Base-by-base conservation (phyloP, 73 alveolate species). In the Paramecium primaurelia region DNA sequence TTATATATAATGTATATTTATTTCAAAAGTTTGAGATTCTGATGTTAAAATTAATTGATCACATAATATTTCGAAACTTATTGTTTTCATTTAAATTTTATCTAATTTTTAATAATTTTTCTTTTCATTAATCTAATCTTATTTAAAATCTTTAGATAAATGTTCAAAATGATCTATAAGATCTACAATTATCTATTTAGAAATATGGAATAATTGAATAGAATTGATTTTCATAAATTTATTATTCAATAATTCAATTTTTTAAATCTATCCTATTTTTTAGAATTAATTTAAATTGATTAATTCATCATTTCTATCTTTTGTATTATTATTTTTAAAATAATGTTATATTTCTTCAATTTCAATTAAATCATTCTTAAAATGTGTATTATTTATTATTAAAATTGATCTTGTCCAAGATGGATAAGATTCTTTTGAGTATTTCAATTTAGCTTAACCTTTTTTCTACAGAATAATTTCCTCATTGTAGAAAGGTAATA, bases 331-430 rank as follows among this genome's bases (percentile, higher is more conserved):
- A 34, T 34, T 64, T 28, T 0, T 1, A 34, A 64, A 64, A 34
- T 64, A 64, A 32, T 14, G 26, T n/a, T 28, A 64, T 12, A 64
- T 18, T 32, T 64, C 84, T 28, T 64, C 84, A 32, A 34, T 34
- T 64, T 64, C 3, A 28, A 64, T 64, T 12, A 34, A 64, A 14
- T 34, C 51, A 7, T 22, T 12, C 9, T 2, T 32, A 6, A 64
- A 12, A 10, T 3, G 26, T 3, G 30, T 32, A 6, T 64, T 32
- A 64, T 64, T 64, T 16, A 28, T 32, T 10, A 64, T 34, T 2
- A 64, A 32, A 64, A 64, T 64, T 11, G 84, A 64, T 64, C 84
- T 64, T 28, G 84, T 64, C 84, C 84, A 64, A 64, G 84, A 64
- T 28, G 84, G 84, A 64, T 64, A 28, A 28, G 30, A 12, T 28